Evolutionary conservation across 1,284 basidiomycete species (phyloP), one percentile per base, ranked within the genome.

Genomic region (Papiliotrema flavescens): DNA sequence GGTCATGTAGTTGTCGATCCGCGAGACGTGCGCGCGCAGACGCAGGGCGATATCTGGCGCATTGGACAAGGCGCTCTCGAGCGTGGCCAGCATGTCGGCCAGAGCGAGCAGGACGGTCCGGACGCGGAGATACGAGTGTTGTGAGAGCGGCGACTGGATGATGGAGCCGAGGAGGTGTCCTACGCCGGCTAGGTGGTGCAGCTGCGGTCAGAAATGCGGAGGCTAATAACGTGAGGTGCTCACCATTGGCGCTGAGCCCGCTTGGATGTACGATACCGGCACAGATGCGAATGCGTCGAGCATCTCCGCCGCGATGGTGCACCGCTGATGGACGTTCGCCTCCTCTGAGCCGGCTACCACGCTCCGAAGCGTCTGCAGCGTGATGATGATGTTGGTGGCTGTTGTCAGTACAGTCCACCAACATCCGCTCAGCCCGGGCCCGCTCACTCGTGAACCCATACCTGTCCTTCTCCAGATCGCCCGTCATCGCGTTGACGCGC

Each of bases 171-270:
- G 64, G n/a, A 76, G 64, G 49, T 76, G 73, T 17, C 74, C 74
- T 11, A 76, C 70, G 14, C 73, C 73, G 0, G 74, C 74, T 6
- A 75, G 57, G 49, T 76, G 74, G 39, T 75, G 72, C 36, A 76
- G 57, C 73, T 73, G 51, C 4, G 43, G 40, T 47, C 34, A 51
- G 24, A n/a, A 44, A 8, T 13, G 28, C 11, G 3, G 13, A 51
- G 37, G 35, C 2, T 14, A 17, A 35, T n/a, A 3, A 37, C 0
- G 3, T 32, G n/a, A 3, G 7, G 8, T 5, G 65, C 73, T 46
- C 47, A 73, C 72, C 41, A 71, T 66, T 0, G 73, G 71, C 0
- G 70, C 62, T 41, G 68, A 70, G 42, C 60, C 65, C 4, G 72
- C 68, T 36, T 67, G 68, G 35, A 76, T 66, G 51, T 74, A 76